phyloP scores from a whole-genome alignment of 306 rosid species.

The Crotalaria pallida region DNA sequence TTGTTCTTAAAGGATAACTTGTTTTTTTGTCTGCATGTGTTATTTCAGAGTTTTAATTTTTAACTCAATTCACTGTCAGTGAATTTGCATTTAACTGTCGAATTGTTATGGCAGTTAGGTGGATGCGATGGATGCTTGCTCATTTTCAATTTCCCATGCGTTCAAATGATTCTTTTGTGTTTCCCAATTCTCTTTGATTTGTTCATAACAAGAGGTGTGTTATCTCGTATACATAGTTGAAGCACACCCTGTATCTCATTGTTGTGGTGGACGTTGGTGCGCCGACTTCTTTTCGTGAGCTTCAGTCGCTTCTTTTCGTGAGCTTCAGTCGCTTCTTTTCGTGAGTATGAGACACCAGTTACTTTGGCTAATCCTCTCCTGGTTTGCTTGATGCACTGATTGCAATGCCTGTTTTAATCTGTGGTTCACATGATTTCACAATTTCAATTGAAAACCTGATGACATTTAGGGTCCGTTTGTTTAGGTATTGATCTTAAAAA shows the following conservation, averaged over 20 bases:
- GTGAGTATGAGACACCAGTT: neutral
- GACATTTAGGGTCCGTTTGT: neutral
- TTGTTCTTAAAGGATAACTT: too few species aligned
- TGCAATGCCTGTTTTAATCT: neutral
- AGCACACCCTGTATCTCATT: neutral
- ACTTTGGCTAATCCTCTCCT: neutral
- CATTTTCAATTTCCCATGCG: neutral
- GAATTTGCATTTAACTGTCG: neutral
- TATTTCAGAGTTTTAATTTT: neutral
- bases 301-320: neutral
- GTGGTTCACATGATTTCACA: neutral
- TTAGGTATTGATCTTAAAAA: too few species aligned
- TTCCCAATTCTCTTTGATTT: neutral
- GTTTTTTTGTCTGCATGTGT: neutral
- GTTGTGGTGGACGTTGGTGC: neutral
- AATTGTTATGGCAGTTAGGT: neutral
- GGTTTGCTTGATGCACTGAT: neutral
- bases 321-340: neutral
- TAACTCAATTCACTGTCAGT: neutral
- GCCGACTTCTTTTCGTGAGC: neutral
- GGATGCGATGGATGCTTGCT: neutral
- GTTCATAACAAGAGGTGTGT: neutral
- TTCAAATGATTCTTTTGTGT: neutral
- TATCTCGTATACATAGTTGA: neutral
- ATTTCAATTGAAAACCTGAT: neutral